Evolutionary conservation across 345 rosid species (phyloP), one percentile per base, ranked within the genome.

Genomic region (Citrus australasica): DNA sequence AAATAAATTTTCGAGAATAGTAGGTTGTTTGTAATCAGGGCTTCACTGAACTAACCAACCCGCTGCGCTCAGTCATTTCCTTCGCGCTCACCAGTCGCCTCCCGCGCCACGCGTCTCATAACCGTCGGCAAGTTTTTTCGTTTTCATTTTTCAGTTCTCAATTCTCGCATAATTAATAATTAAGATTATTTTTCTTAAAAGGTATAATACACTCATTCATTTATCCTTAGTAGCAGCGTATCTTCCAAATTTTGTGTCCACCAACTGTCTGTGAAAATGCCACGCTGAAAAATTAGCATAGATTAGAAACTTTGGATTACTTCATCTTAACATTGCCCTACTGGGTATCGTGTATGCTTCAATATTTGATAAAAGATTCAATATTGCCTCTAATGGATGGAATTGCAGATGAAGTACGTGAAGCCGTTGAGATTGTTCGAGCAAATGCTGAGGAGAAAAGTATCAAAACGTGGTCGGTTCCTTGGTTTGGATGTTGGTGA

Each of bases 401-500:
- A 64, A 19, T 48, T 55, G 59, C n/a, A 88, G 82, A 95, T 95
- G 99, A 91, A 86, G 88, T 91, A 86, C 74, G 83, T 88, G 83
- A 90, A 85, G 79, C 93, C 98, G 32, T 48, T 85, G 78, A 82
- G 78, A 27, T 80, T 92, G 83, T 82, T 91, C 80, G 85, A 76
- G 21, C 88, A 88, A 25, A 77, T 91, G 79, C 22, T 83, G 71
- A 87, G 85, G 88, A 51, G 83, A 32, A 82, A 82, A 72, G 79
- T 75, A 30, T 48, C 62, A 69, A 74, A 79, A 72, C 67, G 76
- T 62, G 87, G 86, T 32, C 84, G 94, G 76, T 84, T 86, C 55
- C 97, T 91, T 10, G 97, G 97, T 27, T 88, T 96, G 88, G 98
- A 94, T 83, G 93, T 96, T 8, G 97, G 97, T 6, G 94, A 91